Conservation (phyloP, 352 stramenopile genomes). For the Phytophthora hibernalis region DNA sequence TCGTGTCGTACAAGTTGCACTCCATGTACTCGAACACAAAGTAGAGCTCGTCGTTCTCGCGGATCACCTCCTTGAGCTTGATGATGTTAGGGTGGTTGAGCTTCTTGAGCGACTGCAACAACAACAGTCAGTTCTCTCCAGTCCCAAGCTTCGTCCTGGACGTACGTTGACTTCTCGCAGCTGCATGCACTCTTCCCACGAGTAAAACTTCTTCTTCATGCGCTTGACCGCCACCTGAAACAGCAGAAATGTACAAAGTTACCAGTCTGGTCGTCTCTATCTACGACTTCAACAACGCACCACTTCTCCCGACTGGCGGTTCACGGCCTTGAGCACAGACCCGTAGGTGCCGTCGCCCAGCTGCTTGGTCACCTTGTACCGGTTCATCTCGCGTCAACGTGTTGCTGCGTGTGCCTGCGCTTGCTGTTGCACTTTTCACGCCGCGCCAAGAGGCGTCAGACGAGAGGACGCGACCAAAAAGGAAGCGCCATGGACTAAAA, state of each 20-base stretch:
- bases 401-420: background rate
- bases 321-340: conserved; percentile 95
- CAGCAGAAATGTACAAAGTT: background rate
- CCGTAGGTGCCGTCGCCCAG: conserved; percentile 96
- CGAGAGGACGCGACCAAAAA: conserved; percentile 29
- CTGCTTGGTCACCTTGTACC: conserved; percentile 96
- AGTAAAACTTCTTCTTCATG: conserved; percentile 98
- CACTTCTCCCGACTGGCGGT: conserved; percentile 93
- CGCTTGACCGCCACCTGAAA: conserved; percentile 95
- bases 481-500: conserved; percentile 8
- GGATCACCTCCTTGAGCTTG: conserved; percentile 98
- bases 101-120: conserved; percentile 90
- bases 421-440: conserved; percentile 35
- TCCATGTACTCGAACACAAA: conserved; percentile 99
- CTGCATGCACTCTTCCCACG: conserved; percentile 96
- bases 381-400: conserved; percentile 72
- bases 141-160: conserved; percentile 7
- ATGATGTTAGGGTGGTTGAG: conserved; percentile 98
- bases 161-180: conserved; percentile 96
- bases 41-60: conserved; percentile 97
- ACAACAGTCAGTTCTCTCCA: background rate
- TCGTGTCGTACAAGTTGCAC: conserved; percentile 97
- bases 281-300: conserved; percentile 42
- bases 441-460: conserved; percentile 20
- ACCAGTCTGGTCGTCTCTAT: background rate